Percentiles rank a stretch among this genome's conserved stretches.
phyloP scores from a whole-genome alignment of 2,329 filamentous ascomycete genomes.

The Colletotrichum liriopes region DNA sequence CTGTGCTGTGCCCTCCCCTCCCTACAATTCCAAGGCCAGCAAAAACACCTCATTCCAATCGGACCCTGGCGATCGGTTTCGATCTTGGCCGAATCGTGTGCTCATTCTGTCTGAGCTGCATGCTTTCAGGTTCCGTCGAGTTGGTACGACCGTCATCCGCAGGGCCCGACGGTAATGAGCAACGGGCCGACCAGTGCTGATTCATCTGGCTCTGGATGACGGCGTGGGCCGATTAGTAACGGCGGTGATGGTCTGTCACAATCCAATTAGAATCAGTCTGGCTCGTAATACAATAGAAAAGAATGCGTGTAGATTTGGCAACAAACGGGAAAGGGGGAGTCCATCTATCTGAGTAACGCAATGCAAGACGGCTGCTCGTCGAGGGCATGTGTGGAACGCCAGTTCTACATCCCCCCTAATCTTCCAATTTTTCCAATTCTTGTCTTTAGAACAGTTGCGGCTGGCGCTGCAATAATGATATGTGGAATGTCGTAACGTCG shows the following conservation, averaged over 20 bases:
- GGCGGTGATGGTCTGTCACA: constrained; percentile 61
- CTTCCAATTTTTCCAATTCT: constrained; percentile 1
- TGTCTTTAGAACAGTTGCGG: not conserved
- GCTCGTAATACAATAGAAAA: constrained; percentile 47
- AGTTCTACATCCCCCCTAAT: constrained; percentile 20
- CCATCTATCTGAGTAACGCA: constrained; percentile 41
- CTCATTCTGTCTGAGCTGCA: constrained; percentile 27
- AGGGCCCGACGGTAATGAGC: constrained; percentile 11
- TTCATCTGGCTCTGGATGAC: constrained; percentile 5
- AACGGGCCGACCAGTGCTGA: constrained; percentile 1
- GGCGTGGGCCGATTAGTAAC: constrained; percentile 42
- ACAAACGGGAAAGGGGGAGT: constrained; percentile 26
- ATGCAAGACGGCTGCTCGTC: constrained; percentile 25
- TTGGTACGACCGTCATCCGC: constrained; percentile 15
- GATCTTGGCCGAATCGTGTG: constrained; percentile 17
- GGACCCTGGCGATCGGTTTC: constrained; percentile 28
- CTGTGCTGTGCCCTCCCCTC: not conserved
- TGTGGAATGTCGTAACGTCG: constrained; percentile 11
- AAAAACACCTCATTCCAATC: constrained; percentile 23
- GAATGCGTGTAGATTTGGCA: constrained; percentile 44
- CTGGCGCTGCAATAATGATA: constrained; percentile 1
- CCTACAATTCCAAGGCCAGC: constrained; percentile 6
- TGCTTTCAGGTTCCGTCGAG: constrained; percentile 7
- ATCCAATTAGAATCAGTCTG: constrained; percentile 58
- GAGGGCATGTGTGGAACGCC: constrained; percentile 22